Base-by-base conservation (phyloP, 1,284 basidiomycete genomes). In the Somion occarium region DNA sequence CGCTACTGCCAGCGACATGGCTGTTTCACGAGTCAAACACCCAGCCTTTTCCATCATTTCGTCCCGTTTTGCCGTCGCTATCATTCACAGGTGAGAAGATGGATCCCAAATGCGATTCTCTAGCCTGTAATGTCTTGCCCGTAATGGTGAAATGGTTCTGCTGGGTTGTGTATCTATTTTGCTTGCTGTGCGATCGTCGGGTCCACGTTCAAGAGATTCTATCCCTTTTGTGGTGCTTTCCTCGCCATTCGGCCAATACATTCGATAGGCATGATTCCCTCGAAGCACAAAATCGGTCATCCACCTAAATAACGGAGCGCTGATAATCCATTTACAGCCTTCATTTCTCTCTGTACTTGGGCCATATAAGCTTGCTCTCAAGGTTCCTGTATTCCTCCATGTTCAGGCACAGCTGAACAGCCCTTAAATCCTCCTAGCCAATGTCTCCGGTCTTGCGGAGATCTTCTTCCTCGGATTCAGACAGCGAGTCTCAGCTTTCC, bases 401-500 rank as follows among this genome's bases (percentile, higher is more conserved):
- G 46, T 30, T 20, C 30, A 11, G 30, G 37, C 46, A 23, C 9
- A 44, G 44, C 42, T 12, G 20, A 27, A 44, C 41, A 24, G 12
- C 44, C 27, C 5, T 50, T 46, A 27, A 45, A 39, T 41, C 52
- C 42, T 41, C 44, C 48, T 7, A 7, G 23, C 52, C 41, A 3
- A 44, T 44, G 43, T 45, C 53, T 50, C 47, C 47, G 44, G 44
- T 19, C 25, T 52, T 51, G 38, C 44, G 44, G 22, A 52, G 46
- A 27, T 41, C 46, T 41, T 44, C 49, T 27, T 63, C 60, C 46
- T 25, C 54, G 23, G 64, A 68, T 1, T 67, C 57, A 50, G 70
- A 73, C 22, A 55, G 56, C 43, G 67, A 67, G 15, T 63, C 65
- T 23, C 50, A 58, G 38, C 65, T 62, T 0, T 65, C 60, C 3